These are phyloP conservation scores for Leccinellum luteum DNA, from an alignment of 768 basidiomycete genomes.

Conservation along the genomic window DNA sequence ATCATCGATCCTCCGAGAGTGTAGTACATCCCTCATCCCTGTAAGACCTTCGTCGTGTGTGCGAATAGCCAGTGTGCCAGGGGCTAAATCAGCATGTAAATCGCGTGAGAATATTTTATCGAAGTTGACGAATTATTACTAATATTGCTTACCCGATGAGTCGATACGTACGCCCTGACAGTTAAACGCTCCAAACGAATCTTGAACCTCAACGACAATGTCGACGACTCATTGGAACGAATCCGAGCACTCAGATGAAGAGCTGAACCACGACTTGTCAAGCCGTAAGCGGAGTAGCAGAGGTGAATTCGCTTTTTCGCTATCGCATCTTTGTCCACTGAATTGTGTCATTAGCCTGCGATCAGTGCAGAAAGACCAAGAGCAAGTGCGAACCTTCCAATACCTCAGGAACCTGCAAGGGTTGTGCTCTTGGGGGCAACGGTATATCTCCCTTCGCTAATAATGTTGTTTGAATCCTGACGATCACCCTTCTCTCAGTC, in stretches of 20 bases:
- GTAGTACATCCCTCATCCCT: background rate
- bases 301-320: slow-evolving; percentile 37
- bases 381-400: slow-evolving; percentile 73
- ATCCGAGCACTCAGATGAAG: slow-evolving; percentile 62
- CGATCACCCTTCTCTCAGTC: slow-evolving; percentile 36
- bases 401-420: slow-evolving; percentile 56
- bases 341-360: slow-evolving; percentile 56
- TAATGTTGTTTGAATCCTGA: slow-evolving; percentile 9
- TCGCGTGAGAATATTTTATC: slow-evolving; percentile 18
- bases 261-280: slow-evolving; percentile 40
- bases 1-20: background rate
- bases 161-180: background rate
- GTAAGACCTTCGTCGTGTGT: no score
- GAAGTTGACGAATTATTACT: slow-evolving; percentile 7
- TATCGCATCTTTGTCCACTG: slow-evolving; percentile 7
- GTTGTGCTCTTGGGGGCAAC: slow-evolving; percentile 55
- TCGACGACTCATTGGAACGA: slow-evolving; percentile 47
- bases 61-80: background rate
- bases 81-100: slow-evolving; percentile 10
- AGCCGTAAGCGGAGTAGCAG: slow-evolving; percentile 63
- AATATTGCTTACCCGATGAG: background rate
- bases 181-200: slow-evolving; percentile 3
- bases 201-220: slow-evolving; percentile 17
- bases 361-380: slow-evolving; percentile 86
- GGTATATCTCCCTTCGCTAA: slow-evolving; percentile 34